Conservation (phyloP, 202 grass and related monocot species). For the Musa balbisiana region DNA sequence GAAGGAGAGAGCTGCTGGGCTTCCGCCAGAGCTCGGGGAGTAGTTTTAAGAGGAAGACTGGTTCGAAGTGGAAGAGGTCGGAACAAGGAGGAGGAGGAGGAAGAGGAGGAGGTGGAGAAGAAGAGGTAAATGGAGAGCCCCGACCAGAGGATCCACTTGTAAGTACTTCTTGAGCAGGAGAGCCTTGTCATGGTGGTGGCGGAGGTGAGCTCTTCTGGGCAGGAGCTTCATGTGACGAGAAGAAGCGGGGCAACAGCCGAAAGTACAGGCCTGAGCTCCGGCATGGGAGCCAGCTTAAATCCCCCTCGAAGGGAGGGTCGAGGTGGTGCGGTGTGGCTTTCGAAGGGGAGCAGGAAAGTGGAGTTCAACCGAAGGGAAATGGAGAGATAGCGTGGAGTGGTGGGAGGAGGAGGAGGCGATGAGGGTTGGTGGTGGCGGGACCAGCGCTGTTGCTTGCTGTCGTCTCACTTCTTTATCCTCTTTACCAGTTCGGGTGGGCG, state of each 20-base stretch:
- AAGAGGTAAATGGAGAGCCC: constrained; percentile 53
- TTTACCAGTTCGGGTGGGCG: too few species aligned
- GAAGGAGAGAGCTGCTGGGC: neutral
- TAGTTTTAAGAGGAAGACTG: neutral
- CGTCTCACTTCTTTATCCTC: too few species aligned
- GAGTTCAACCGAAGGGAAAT: constrained; percentile 1
- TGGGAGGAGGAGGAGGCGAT: neutral
- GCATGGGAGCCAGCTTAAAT: neutral
- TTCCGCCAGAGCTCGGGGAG: constrained; percentile 23
- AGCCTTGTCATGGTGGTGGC: constrained; percentile 2
- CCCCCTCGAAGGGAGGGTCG: neutral
- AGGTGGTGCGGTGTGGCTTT: neutral
- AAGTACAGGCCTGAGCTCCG: neutral
- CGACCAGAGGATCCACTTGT: constrained; percentile 50
- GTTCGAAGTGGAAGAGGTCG: constrained; percentile 34
- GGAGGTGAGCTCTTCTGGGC: neutral
- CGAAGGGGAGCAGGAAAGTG: neutral
- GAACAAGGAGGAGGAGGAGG: constrained; percentile 16
- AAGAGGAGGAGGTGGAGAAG: constrained; percentile 32
- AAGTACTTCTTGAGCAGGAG: constrained; percentile 34
- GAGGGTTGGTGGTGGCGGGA: too few species aligned
- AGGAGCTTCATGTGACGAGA: neutral
- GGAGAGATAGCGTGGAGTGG: neutral
- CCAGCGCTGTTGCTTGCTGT: too few species aligned
- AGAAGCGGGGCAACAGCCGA: too few species aligned